Conservation (phyloP, 306 rosid species). For the Prosopis cineraria region DNA sequence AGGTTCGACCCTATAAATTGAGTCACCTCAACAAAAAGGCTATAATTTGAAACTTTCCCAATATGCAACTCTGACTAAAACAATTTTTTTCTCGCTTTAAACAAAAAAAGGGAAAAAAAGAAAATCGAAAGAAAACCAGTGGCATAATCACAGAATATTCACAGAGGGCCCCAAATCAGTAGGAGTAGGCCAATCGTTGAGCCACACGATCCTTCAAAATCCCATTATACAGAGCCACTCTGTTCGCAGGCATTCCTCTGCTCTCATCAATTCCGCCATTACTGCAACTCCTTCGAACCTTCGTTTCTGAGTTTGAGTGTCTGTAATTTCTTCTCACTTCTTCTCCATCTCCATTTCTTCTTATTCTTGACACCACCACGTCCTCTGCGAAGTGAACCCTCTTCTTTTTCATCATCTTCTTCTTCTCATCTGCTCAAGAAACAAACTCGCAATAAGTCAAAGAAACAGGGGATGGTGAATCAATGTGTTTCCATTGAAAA, state of each 20-base stretch:
- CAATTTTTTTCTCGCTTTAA: constrained; percentile 24
- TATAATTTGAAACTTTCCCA: neutral
- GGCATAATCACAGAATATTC: constrained; percentile 23
- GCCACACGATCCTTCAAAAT: constrained; percentile 77
- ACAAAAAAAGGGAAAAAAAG: neutral
- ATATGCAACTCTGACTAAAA: neutral
- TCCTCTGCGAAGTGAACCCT: constrained; percentile 81
- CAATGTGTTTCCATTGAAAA: constrained; percentile 18
- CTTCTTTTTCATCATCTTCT: constrained; percentile 58
- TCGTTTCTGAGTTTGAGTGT: no score
- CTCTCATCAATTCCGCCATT: constrained; percentile 23
- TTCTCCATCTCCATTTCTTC: no score
- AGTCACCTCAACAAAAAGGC: neutral
- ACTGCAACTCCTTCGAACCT: constrained; percentile 7
- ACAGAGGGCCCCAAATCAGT: constrained; percentile 42
- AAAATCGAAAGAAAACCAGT: neutral
- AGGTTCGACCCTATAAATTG: neutral
- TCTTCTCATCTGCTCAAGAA: constrained; percentile 45
- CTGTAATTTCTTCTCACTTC: no score
- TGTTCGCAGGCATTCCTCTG: constrained; percentile 77
- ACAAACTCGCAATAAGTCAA: constrained; percentile 6
- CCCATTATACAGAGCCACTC: constrained; percentile 82
- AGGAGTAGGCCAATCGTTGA: constrained; percentile 69
- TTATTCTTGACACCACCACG: constrained; percentile 27
- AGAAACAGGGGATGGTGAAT: neutral